Evolutionary conservation across 176 grass and related monocot genomes (phyloP), one percentile per base, ranked within the genome.

Genomic region (Lolium perenne): DNA sequence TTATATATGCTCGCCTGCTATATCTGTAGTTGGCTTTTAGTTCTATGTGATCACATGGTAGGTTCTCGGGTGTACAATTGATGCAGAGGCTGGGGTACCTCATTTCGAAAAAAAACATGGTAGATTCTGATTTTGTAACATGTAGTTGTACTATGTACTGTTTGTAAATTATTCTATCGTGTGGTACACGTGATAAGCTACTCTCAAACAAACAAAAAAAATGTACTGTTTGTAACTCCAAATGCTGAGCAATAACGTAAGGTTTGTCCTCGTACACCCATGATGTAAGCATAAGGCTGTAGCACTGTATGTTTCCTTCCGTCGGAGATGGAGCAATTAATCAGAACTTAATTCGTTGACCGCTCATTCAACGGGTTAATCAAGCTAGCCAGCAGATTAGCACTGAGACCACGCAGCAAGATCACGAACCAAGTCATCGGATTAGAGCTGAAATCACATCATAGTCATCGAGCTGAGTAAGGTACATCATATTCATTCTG

Each of bases 121-220:
- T 35, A 65, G 67, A 32, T 80, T 87, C n/a, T 21, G 47, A 64
- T 80, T 73, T 73, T 78, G 26, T 71, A 84, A 50, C 2, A 50
- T 29, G 26, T n/a, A 71, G 15, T 83, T 35, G 57, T 61, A 71
- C 45, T 45, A 32, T 64, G 38, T 78, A 70, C 64, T 38, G 29
- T 62, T 20, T 35, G 32, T 35, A 35, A 35, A 35, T 35, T n/a
- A n/a, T n/a, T n/a, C 32, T 35, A 35, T 35, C 32, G 32, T 2
- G 32, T 35, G 32, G 32, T 35, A 35, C 32, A 35, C 3, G 32
- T 35, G 32, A 35, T 35, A 35, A 35, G 32, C 32, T 35, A 35
- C 32, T 35, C 1, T 35, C 32, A 35, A 35, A 35, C 32, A 35
- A 35, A 35, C 32, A 35, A 35, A 35, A 35, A 35, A 2, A 35